A percentile compares a stretch with the other conserved stretches of the same genome.
phyloP scores from a whole-genome alignment of 768 basidiomycete species.

The Kwoniella mangroviensis region DNA sequence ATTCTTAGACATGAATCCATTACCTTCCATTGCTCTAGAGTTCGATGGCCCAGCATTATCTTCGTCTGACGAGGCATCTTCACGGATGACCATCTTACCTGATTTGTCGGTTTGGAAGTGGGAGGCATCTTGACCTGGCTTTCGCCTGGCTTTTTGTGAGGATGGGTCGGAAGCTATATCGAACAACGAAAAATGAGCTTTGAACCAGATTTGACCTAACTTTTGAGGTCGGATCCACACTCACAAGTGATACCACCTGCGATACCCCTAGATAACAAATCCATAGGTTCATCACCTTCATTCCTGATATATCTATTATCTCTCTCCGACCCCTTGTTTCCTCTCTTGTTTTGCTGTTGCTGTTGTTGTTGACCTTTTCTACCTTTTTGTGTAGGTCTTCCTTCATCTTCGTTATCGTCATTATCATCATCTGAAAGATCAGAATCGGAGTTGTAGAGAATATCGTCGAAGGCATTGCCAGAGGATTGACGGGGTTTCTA shows the following conservation, averaged over 20 bases:
- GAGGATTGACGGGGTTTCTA: conserved; percentile 65
- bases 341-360: conserved; percentile 43
- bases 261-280: conserved; percentile 75
- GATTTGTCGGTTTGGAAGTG: conserved; percentile 81
- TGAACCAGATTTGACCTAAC: not conserved
- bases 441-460: conserved; percentile 94
- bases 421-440: conserved; percentile 69
- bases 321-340: conserved; percentile 45
- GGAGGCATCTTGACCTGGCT: conserved; percentile 83
- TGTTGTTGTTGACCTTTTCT: conserved; percentile 28
- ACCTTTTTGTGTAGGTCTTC: conserved; percentile 15
- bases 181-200: not conserved
- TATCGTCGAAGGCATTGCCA: conserved; percentile 94
- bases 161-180: conserved; percentile 43
- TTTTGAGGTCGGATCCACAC: conserved; percentile 9
- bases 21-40: conserved; percentile 57
- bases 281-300: conserved; percentile 94
- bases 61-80: conserved; percentile 60
- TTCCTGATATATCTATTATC: conserved; percentile 72
- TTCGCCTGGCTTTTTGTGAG: conserved; percentile 61
- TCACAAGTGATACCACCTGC: conserved; percentile 59
- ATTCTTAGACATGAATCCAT: conserved; percentile 80
- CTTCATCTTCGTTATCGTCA: conserved; percentile 45
- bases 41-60: conserved; percentile 50
- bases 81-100: conserved; percentile 54